phyloP scores from a whole-genome alignment of 352 stramenopile genomes.

The Globisporangium echinulatum region DNA sequence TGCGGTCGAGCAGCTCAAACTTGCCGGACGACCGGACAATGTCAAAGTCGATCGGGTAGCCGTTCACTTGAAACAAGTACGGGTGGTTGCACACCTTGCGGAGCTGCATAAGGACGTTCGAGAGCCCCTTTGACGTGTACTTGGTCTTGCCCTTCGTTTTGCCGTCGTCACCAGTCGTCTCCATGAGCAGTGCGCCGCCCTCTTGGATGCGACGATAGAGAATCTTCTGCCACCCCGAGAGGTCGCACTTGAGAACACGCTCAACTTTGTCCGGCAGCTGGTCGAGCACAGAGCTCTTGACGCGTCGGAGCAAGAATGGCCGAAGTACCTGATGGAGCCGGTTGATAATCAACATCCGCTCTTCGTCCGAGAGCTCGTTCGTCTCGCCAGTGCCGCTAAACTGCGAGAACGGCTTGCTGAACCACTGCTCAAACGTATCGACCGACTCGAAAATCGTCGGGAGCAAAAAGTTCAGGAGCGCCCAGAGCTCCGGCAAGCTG shows the following conservation, averaged over 20 bases:
- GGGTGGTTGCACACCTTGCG: constrained; percentile 88
- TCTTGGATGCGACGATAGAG: constrained; percentile 86
- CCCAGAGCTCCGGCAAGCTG: constrained; percentile 92
- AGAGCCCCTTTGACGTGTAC: constrained; percentile 80
- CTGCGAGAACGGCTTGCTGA: constrained; percentile 82
- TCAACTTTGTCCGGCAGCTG: constrained; percentile 86
- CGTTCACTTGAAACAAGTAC: constrained; percentile 82
- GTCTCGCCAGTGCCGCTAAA: constrained; percentile 71
- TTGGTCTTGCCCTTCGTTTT: constrained; percentile 75
- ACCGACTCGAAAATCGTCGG: constrained; percentile 89
- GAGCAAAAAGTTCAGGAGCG: constrained; percentile 89
- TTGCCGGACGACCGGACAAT: constrained; percentile 88
- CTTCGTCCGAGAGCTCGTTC: constrained; percentile 83
- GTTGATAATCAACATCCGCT: constrained; percentile 88
- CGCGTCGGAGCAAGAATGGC: constrained; percentile 76
- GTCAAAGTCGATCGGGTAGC: constrained; percentile 82
- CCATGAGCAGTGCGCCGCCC: constrained; percentile 76
- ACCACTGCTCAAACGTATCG: constrained; percentile 89
- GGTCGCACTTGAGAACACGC: constrained; percentile 80
- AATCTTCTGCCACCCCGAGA: constrained; percentile 87
- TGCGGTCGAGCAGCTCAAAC: constrained; percentile 95
- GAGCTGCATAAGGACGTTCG: constrained; percentile 86
- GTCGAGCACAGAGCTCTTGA: constrained; percentile 84
- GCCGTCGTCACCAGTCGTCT: constrained; percentile 52
- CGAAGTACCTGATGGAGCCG: constrained; percentile 80